Evolutionary conservation across 23 red algal genomes (phyloP).

Genomic region (Gracilaria domingensis): DNA sequence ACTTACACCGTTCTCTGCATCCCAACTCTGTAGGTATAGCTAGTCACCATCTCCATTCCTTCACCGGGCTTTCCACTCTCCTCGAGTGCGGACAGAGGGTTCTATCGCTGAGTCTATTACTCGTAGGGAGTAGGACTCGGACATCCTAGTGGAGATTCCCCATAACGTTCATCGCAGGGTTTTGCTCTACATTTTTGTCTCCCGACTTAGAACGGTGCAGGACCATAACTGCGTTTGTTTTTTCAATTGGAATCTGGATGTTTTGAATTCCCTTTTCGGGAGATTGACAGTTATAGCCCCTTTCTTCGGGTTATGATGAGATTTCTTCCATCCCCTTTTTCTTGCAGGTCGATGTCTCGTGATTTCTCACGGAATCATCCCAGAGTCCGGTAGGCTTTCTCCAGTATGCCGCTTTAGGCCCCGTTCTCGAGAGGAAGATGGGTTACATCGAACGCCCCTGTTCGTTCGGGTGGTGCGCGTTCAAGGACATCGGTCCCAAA

Average conservation of each 20-base stretch:
- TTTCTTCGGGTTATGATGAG: neutral
- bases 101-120: neutral
- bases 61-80: too few relatives aligned
- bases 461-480: too few relatives aligned
- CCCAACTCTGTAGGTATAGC: too few relatives aligned
- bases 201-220: neutral
- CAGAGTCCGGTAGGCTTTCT: too few relatives aligned
- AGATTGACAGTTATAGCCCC: neutral
- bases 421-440: too few relatives aligned
- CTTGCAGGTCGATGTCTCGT: neutral
- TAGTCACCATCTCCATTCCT: too few relatives aligned
- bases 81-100: neutral
- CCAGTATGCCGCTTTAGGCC: too few relatives aligned
- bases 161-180: too few relatives aligned
- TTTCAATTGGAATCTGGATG: neutral
- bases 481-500: too few relatives aligned
- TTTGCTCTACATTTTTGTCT: neutral
- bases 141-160: neutral
- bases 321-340: neutral
- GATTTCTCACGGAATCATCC: neutral
- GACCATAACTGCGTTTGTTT: neutral
- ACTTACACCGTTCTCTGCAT: too few relatives aligned
- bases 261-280: neutral
- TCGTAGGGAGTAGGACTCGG: neutral
- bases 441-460: too few relatives aligned